A percentile compares a stretch with the other conserved stretches of the same genome.
These are phyloP conservation scores for Talaromyces adpressus DNA, from an alignment of 495 filamentous ascomycete species.

Conservation along the genomic window DNA sequence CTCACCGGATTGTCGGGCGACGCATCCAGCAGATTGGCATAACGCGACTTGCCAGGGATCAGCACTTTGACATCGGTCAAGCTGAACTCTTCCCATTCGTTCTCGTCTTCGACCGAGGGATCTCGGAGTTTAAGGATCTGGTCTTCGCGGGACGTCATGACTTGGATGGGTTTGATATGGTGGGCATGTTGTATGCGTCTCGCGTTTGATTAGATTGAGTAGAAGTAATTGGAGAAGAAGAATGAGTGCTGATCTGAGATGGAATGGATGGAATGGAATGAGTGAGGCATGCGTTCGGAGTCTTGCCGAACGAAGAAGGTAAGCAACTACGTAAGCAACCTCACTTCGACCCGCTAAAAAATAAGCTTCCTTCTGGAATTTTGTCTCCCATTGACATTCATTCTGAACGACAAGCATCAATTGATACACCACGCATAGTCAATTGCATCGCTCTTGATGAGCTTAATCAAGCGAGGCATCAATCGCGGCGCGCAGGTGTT, in stretches of 20 bases:
- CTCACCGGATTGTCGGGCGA: conserved; percentile 45
- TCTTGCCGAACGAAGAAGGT: not conserved
- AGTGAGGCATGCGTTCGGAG: not conserved
- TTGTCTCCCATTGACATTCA: not conserved
- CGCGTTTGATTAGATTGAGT: not conserved
- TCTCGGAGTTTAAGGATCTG: conserved; percentile 47
- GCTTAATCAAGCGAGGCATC: not conserved
- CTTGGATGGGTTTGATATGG: conserved; percentile 10
- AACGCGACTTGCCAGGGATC: conserved; percentile 39
- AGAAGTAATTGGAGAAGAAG: not conserved
- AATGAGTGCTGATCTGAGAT: not conserved
- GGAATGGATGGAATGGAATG: not conserved
- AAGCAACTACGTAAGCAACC: not conserved
- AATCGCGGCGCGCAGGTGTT: conserved; percentile 22
- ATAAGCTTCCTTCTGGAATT: not conserved
- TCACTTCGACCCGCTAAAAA: not conserved
- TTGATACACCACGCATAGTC: not conserved
- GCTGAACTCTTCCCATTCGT: conserved; percentile 53
- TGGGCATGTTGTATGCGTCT: conserved; percentile 22
- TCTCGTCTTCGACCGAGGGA: conserved; percentile 46
- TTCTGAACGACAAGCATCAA: not conserved
- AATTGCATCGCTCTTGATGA: conserved; percentile 1
- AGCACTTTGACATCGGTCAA: conserved; percentile 47
- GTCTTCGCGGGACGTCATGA: conserved; percentile 48
- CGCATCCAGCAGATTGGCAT: conserved; percentile 47